These are phyloP conservation scores for Hyparrhenia diplandra DNA, from an alignment of 176 grass and related monocot species.

Conservation along the genomic window DNA sequence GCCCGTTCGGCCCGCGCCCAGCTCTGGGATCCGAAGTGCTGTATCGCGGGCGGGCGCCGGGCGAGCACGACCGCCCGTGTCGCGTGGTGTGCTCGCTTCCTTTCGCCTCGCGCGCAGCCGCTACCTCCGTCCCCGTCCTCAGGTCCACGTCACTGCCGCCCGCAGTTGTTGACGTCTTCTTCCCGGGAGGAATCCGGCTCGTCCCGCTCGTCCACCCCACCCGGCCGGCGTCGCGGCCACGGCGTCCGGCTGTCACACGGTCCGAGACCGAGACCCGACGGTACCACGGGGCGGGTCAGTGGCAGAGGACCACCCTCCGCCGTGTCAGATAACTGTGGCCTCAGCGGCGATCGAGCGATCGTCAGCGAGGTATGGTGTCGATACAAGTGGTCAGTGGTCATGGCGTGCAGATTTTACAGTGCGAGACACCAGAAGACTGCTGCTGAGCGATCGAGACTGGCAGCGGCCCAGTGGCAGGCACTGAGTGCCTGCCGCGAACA, in stretches of 20 bases:
- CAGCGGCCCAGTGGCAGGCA: background rate
- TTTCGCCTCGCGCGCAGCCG: no score
- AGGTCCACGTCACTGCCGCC: background rate
- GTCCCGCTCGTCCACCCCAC: no score
- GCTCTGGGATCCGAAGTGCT: background rate
- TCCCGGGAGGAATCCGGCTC: no score
- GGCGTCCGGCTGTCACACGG: background rate
- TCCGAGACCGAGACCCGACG: background rate
- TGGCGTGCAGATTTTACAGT: background rate
- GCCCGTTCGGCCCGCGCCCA: no score
- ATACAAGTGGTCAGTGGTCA: background rate
- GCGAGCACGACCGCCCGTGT: no score
- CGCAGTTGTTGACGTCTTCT: conserved; percentile 10
- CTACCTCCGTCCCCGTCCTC: no score
- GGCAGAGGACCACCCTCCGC: background rate
- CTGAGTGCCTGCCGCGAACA: background rate
- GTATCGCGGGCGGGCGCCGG: background rate
- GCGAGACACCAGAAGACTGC: background rate
- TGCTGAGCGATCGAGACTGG: background rate
- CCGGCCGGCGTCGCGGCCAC: background rate
- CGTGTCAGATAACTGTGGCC: background rate
- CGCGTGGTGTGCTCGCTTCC: no score
- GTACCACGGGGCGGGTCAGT: background rate
- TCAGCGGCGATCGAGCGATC: no score
- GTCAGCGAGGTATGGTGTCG: no score